Evolutionary conservation across 805 yeast species (phyloP), one percentile per base, ranked within the genome.

Genomic region (Phaffomyces opuntiae): DNA sequence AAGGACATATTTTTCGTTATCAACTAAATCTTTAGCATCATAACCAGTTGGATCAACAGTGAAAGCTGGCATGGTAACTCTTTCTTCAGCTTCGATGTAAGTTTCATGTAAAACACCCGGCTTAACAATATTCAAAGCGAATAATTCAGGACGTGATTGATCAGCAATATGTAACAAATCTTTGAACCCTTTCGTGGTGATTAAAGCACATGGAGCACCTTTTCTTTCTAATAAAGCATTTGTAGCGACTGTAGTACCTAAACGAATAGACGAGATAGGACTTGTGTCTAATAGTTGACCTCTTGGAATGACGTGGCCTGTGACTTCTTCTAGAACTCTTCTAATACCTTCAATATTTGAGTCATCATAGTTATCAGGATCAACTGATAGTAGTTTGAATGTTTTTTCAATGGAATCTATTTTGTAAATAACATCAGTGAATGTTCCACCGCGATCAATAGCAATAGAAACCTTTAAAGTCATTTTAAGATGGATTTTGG

Each of bases 51-150:
- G 87, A 54, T 83, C 83, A 60, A 81, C 90, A 12, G 77, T 70
- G 54, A 72, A 84, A 42, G 76, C 81, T 47, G 77, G 90, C 41
- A 85, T 68, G 1, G 95, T 73, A 34, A 75, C 75, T 50, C 80
- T 61, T 53, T 74, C 80, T 47, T 73, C 76, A 37, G 72, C 64
- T 53, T 75, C 79, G 26, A 75, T 59, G 5, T 73, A 77, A 24
- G 55, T 48, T 19, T 64, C 62, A 44, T 73, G 74, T 43, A 75
- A 61, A 19, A 70, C 75, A 9, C 68, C 73, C 38, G 75, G 72
- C 48, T 73, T 74, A 27, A 63, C 65, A 35, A 75, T 74, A 21
- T 73, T 69, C 52, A 75, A 60, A 49, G 74, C 78, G 50, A 75
- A 75, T 27, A 74, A 66, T 44, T 70, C 67, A 5, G 80, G 80